Evolutionary conservation across 306 rosid species (phyloP).

Genomic region (Glycine tomentella): DNA sequence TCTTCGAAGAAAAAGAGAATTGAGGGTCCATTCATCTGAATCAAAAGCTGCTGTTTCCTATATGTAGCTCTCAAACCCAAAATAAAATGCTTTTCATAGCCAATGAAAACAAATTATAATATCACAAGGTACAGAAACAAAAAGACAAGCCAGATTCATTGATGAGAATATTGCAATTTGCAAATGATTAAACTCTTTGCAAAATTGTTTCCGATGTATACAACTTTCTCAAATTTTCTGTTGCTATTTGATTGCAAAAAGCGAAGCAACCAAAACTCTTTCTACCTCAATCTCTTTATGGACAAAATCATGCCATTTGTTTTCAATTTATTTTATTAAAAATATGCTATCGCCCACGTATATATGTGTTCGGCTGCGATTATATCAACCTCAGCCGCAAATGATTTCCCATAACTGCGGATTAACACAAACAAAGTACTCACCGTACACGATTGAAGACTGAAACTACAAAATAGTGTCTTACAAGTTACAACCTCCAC

Average conservation of each 20-base stretch:
- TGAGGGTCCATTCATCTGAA: slow-evolving; percentile 32
- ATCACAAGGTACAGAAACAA: slow-evolving; percentile 26
- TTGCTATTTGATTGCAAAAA: background rate
- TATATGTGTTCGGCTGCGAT: background rate
- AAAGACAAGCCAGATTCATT: slow-evolving; percentile 16
- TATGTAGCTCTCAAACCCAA: slow-evolving; percentile 19
- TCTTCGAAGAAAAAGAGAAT: background rate
- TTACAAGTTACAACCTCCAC: no score
- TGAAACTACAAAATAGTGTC: background rate
- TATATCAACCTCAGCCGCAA: slow-evolving; percentile 1
- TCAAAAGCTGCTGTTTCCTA: slow-evolving; percentile 34
- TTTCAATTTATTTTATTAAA: no score
- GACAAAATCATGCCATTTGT: background rate
- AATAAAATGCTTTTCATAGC: slow-evolving; percentile 11
- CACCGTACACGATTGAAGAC: background rate
- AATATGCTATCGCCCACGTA: background rate
- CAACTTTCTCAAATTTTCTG: background rate
- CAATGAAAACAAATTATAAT: slow-evolving; percentile 16
- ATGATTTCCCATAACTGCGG: background rate
- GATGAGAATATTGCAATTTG: background rate
- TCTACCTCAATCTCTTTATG: background rate
- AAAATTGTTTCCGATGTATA: background rate
- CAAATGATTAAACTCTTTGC: background rate
- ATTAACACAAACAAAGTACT: background rate
- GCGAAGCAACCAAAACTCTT: slow-evolving; percentile 1